Evolutionary conservation across 257 asterid species (phyloP).

Genomic region (Solanum chilense): DNA sequence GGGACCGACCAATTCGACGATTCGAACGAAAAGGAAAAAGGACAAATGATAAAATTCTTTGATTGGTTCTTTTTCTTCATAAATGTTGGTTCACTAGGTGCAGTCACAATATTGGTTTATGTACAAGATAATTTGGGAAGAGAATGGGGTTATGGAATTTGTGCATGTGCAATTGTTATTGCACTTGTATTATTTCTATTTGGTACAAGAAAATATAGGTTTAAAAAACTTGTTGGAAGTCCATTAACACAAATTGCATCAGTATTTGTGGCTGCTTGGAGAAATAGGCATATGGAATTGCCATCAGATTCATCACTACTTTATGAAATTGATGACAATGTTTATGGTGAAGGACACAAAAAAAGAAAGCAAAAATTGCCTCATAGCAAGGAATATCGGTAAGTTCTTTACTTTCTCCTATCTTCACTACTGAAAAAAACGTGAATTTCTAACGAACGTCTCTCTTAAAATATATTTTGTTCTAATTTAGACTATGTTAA

Average conservation of each 20-base stretch:
- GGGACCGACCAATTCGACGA: constrained; percentile 89
- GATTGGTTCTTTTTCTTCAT: constrained; percentile 87
- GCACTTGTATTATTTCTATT: constrained; percentile 43
- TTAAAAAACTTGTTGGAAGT: constrained; percentile 61
- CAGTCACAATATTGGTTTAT: constrained; percentile 68
- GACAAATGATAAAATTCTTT: constrained; percentile 63
- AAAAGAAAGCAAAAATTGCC: constrained; percentile 44
- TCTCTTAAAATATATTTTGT: not conserved
- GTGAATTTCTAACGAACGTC: not conserved
- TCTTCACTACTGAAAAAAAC: not conserved
- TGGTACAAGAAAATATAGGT: constrained; percentile 56
- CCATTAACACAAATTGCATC: constrained; percentile 61
- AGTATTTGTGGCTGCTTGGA: constrained; percentile 51
- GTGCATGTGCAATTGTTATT: constrained; percentile 53
- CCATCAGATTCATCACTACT: constrained; percentile 42
- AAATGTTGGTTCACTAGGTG: constrained; percentile 55
- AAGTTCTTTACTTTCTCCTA: not conserved
- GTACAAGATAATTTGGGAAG: constrained; percentile 72
- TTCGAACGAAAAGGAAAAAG: constrained; percentile 32
- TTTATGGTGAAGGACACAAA: constrained; percentile 6
- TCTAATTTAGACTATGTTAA: not conserved
- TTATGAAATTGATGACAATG: constrained; percentile 20
- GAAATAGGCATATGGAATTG: constrained; percentile 29
- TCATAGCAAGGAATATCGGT: constrained; percentile 62
- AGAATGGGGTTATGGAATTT: constrained; percentile 74